Percentiles rank a stretch among this genome's conserved stretches.
Conservation (phyloP, 2,329 filamentous ascomycete genomes). For the Lecanicillium sp. region DNA sequence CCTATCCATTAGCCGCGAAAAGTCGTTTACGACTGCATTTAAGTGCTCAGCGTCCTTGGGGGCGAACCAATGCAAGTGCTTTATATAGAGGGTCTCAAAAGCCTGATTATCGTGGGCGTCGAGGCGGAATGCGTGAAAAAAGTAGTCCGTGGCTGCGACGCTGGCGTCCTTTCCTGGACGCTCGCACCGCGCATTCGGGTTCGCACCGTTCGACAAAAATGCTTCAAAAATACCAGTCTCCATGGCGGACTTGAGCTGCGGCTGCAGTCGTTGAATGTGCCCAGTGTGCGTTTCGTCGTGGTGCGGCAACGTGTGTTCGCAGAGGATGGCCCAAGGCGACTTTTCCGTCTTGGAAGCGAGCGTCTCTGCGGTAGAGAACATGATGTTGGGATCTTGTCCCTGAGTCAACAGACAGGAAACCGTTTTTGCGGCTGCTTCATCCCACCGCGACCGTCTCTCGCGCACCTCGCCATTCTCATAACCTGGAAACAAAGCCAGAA, state of each 20-base stretch:
- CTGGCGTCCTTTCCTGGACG: background rate
- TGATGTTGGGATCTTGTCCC: slow-evolving; percentile 1
- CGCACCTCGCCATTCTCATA: background rate
- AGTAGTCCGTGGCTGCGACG: slow-evolving; percentile 4
- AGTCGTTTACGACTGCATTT: slow-evolving; percentile 1
- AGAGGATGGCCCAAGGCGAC: slow-evolving; percentile 1
- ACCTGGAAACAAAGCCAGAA: background rate
- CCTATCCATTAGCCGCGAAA: background rate
- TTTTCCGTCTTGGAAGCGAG: background rate
- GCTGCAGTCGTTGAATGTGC: background rate
- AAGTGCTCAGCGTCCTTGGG: background rate
- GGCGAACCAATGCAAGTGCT: background rate
- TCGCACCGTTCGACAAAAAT: background rate
- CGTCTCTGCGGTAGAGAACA: slow-evolving; percentile 4
- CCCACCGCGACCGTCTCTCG: background rate
- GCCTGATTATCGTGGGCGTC: background rate
- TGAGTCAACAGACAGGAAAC: background rate
- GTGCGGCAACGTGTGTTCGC: slow-evolving; percentile 8
- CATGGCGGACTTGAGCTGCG: background rate
- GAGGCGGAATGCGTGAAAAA: slow-evolving; percentile 3
- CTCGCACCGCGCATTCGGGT: background rate
- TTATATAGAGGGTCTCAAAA: background rate
- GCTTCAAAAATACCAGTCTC: background rate
- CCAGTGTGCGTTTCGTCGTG: background rate
- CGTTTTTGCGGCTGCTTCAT: background rate